These are phyloP conservation scores for Podaxis sp. DNA, from an alignment of 768 basidiomycete genomes.

Conservation along the genomic window DNA sequence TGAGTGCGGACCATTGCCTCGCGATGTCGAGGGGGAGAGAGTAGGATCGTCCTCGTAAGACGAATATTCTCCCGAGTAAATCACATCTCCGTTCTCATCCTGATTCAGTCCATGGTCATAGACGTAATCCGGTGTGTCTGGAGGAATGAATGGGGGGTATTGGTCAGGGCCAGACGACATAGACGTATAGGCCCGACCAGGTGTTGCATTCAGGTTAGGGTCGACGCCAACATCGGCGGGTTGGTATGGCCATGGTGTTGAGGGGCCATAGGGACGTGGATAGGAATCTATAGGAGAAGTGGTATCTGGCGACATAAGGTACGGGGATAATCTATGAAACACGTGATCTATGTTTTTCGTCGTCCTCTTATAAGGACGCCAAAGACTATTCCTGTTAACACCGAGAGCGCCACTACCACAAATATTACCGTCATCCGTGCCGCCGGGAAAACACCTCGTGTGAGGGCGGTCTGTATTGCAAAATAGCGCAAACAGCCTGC, in stretches of 20 bases:
- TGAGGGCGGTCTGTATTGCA: constrained; percentile 16
- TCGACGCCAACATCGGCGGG: not conserved
- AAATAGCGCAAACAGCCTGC: constrained; percentile 18
- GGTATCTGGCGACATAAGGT: not conserved
- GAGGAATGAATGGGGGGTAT: not conserved
- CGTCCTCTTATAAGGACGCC: not conserved
- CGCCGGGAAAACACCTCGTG: constrained; percentile 12
- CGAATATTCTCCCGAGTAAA: too few relatives aligned
- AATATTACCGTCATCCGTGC: constrained; percentile 12
- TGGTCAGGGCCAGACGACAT: not conserved
- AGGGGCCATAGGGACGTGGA: not conserved
- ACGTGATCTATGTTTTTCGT: not conserved
- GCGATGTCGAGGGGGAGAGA: too few relatives aligned
- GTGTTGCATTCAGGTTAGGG: not conserved
- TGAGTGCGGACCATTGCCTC: constrained; percentile 17
- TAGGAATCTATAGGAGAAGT: not conserved
- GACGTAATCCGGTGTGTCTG: not conserved
- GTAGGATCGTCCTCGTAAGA: too few relatives aligned
- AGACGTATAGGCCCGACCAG: not conserved
- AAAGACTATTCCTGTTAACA: not conserved
- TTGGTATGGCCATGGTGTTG: not conserved
- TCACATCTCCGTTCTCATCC: too few relatives aligned
- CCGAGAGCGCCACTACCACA: not conserved
- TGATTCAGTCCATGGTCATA: too few relatives aligned
- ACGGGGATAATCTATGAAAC: not conserved